These are phyloP conservation scores for Trichoderma polysporum DNA, from an alignment of 2,329 filamentous ascomycete genomes.

Conservation along the genomic window DNA sequence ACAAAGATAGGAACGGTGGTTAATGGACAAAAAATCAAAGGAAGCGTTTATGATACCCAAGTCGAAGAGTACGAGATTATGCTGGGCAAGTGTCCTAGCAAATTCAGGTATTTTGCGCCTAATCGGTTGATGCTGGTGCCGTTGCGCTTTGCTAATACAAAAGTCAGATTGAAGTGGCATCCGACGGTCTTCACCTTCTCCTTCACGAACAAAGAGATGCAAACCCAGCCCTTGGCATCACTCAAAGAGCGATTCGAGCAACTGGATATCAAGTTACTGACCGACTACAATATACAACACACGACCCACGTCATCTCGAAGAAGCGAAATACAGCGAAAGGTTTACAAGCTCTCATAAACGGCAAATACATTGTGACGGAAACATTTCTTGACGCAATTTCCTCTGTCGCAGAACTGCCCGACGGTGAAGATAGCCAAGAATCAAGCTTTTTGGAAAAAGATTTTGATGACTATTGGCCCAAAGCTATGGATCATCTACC, in stretches of 20 bases:
- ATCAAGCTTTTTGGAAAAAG: slow-evolving; percentile 64
- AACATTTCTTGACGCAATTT: slow-evolving; percentile 71
- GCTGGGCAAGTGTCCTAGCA: slow-evolving; percentile 67
- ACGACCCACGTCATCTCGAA: slow-evolving; percentile 88
- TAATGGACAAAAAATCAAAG: slow-evolving; percentile 70
- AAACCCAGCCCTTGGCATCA: slow-evolving; percentile 60
- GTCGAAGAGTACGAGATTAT: slow-evolving; percentile 58
- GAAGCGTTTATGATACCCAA: slow-evolving; percentile 56
- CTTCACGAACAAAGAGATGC: slow-evolving; percentile 65
- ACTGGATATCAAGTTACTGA: slow-evolving; percentile 83
- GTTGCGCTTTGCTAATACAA: slow-evolving; percentile 21
- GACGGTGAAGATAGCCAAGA: slow-evolving; percentile 50
- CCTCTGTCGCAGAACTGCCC: slow-evolving; percentile 54
- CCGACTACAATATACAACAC: slow-evolving; percentile 65
- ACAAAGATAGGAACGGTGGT: slow-evolving; percentile 82
- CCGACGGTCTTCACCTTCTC: slow-evolving; percentile 81
- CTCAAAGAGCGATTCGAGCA: slow-evolving; percentile 70
- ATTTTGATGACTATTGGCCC: slow-evolving; percentile 81
- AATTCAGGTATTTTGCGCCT: slow-evolving; percentile 52
- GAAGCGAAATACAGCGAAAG: slow-evolving; percentile 87
- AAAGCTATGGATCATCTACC: slow-evolving; percentile 70
- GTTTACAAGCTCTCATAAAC: slow-evolving; percentile 81
- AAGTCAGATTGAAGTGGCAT: slow-evolving; percentile 69
- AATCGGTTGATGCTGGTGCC: neutral
- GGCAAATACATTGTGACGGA: slow-evolving; percentile 74